These are phyloP conservation scores for Mollisia scopiformis DNA, from an alignment of 2,329 filamentous ascomycete species.

Conservation along the genomic window DNA sequence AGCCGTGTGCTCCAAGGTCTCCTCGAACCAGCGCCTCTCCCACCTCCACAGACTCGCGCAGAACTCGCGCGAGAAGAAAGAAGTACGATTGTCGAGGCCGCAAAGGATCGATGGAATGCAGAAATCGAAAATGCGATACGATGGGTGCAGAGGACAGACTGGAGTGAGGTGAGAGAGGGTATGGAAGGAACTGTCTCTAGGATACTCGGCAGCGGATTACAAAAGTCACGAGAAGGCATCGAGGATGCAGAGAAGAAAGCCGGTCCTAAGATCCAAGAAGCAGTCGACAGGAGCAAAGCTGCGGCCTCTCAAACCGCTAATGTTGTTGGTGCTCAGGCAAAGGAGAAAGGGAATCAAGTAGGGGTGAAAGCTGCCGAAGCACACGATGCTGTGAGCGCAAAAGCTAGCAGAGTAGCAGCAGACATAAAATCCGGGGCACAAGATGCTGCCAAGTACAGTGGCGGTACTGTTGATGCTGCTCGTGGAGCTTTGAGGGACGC, in stretches of 20 bases:
- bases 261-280: conserved; percentile 39
- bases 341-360: conserved; percentile 28
- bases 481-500: conserved; percentile 39
- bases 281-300: conserved; percentile 42
- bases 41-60: conserved; percentile 52
- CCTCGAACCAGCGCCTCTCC: conserved; percentile 50
- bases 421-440: conserved; percentile 30
- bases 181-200: conserved; percentile 53
- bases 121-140: conserved; percentile 70
- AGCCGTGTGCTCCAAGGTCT: conserved; percentile 56
- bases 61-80: conserved; percentile 55
- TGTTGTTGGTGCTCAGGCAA: conserved; percentile 24
- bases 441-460: conserved; percentile 30
- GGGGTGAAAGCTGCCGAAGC: conserved; percentile 29
- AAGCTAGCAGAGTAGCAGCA: conserved; percentile 29
- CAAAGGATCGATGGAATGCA: conserved; percentile 79
- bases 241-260: conserved; percentile 35
- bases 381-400: conserved; percentile 35
- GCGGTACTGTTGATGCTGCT: conserved; percentile 43
- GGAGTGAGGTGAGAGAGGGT: conserved; percentile 62
- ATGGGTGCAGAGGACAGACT: conserved; percentile 69
- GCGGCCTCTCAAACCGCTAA: conserved; percentile 33
- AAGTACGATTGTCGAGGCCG: conserved; percentile 62
- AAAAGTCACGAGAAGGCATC: conserved; percentile 34
- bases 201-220: conserved; percentile 39